Percentiles rank a stretch among this genome's conserved stretches.
Evolutionary conservation across 73 alveolate species (phyloP).

Genomic region (Tetrahymena elliotti): DNA sequence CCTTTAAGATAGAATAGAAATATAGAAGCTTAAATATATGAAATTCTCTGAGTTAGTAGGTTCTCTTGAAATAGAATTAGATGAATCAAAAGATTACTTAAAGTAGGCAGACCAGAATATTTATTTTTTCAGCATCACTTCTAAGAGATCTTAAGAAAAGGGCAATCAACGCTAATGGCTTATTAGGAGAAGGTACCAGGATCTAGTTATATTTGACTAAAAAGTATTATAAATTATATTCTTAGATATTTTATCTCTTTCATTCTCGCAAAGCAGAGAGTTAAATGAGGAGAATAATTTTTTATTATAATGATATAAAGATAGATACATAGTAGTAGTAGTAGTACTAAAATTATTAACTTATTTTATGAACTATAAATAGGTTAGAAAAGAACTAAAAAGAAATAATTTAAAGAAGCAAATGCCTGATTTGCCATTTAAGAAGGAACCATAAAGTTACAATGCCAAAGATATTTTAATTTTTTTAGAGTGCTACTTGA

Average conservation of each 20-base stretch:
- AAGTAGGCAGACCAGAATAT: not conserved
- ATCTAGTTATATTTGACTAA: not conserved
- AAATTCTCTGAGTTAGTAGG: not conserved
- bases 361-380: not conserved
- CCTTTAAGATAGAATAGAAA: not conserved
- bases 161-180: not conserved
- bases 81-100: not conserved
- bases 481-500: not conserved
- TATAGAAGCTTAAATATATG: not conserved
- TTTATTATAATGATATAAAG: not conserved
- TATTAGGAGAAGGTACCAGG: not conserved
- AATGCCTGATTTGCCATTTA: not conserved
- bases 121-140: not conserved
- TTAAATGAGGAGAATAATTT: not conserved
- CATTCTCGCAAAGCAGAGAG: not conserved
- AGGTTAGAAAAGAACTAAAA: not conserved
- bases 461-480: not conserved
- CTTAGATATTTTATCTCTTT: no score
- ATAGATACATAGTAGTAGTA: no score
- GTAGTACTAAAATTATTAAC: not conserved
- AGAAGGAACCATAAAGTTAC: not conserved
- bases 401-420: not conserved
- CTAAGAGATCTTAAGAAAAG: not conserved
- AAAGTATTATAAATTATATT: no score
- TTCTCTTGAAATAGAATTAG: not conserved